A percentile compares a stretch with the other conserved stretches of the same genome.
Evolutionary conservation across 1,139 yeast genomes (phyloP).

Genomic region (Blastobotrys indianensis): DNA sequence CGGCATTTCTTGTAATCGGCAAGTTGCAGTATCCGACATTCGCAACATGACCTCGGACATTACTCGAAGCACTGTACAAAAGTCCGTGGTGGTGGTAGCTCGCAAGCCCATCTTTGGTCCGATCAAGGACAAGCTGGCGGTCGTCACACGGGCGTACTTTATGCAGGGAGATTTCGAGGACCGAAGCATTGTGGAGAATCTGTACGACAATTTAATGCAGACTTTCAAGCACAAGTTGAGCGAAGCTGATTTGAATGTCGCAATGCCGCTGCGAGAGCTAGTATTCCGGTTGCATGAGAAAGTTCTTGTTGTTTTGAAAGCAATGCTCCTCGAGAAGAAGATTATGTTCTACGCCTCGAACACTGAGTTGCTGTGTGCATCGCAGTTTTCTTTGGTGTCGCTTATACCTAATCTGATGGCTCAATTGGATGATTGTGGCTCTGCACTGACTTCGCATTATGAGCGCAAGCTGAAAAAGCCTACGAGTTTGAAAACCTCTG

Average conservation of each 20-base stretch:
- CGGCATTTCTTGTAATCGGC: constrained; percentile 92
- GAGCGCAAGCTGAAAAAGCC: constrained; percentile 51
- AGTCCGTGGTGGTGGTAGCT: constrained; percentile 82
- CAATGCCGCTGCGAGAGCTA: constrained; percentile 64
- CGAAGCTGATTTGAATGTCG: constrained; percentile 63
- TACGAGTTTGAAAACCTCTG: constrained; percentile 69
- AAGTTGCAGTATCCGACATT: constrained; percentile 61
- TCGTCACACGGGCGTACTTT: constrained; percentile 82
- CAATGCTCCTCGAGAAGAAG: constrained; percentile 67
- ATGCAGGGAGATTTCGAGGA: constrained; percentile 74
- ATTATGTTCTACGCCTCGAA: constrained; percentile 69
- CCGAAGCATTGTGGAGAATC: constrained; percentile 55
- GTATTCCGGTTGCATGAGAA: constrained; percentile 55
- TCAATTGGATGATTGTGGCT: constrained; percentile 70
- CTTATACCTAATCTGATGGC: constrained; percentile 73
- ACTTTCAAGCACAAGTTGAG: constrained; percentile 36
- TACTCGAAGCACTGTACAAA: constrained; percentile 86
- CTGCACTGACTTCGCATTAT: constrained; percentile 62
- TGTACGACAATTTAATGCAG: constrained; percentile 65
- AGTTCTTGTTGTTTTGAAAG: constrained; percentile 66
- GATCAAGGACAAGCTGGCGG: constrained; percentile 81
- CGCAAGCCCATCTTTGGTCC: constrained; percentile 81
- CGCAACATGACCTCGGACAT: constrained; percentile 56
- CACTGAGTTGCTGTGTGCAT: constrained; percentile 71
- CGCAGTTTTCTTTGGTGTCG: constrained; percentile 60